Base-by-base conservation (phyloP, 208 protist species). In the Acanthamoeba culbertsoni region DNA sequence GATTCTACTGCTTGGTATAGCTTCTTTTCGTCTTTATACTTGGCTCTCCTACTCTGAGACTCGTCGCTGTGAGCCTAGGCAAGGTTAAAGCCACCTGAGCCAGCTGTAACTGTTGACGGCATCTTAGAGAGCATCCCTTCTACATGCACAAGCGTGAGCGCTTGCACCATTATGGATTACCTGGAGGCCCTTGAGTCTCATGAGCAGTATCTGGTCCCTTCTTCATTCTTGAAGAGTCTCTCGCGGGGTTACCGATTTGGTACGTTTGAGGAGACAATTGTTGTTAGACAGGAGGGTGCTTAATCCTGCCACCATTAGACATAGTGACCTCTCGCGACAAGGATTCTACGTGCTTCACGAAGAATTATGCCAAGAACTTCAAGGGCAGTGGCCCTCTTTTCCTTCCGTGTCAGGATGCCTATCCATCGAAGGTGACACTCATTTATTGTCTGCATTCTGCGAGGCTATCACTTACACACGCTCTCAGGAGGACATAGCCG, bases 291-390 rank as follows among this genome's bases (percentile, higher is more conserved):
- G n/a, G n/a, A n/a, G n/a, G n/a, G n/a, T n/a, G n/a, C n/a, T n/a
- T n/a, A n/a, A 63, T 5, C 75, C 6, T 6, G 5, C 14, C 45
- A 8, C 75, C 16, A 40, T 57, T 26, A n/a, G 75, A 86, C 42
- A 86, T 86, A 12, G 75, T 86, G 37, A 59, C 75, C 16, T 3
- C 43, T 2, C 4, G 6, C 45, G 46, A 57, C n/a, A 6, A 59
- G 12, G 46, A 48, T 31, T 86, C 75, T 5, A 86, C 45, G 45
- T 86, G 75, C 75, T 86, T 86, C 46, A 86, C 75, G 7, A 86
- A 86, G 42, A 57, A 57, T 28, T 86, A 86, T 31, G 75, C 45
- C 37, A 48, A 86, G 75, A 86, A 86, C 45, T 86, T 86, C 46
- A 59, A 57, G 75, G 75, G 45, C 20, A 57, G 45, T 31, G 75